These are phyloP conservation scores for Termitomyces sp. DNA, from an alignment of 768 basidiomycete genomes.

Conservation along the genomic window DNA sequence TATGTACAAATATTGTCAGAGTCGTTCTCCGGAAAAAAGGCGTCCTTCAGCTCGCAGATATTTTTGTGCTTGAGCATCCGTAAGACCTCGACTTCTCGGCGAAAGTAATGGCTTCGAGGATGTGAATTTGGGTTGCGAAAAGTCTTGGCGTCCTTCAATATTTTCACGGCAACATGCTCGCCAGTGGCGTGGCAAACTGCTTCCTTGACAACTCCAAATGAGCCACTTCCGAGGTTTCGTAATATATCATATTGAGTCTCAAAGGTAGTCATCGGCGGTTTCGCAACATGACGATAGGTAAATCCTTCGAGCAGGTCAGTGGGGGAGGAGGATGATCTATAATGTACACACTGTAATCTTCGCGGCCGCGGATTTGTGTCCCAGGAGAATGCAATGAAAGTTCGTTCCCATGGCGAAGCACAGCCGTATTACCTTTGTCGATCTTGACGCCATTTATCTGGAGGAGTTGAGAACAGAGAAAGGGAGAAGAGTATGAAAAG, in stretches of 20 bases:
- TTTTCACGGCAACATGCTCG: slow-evolving; percentile 80
- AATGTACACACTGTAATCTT: slow-evolving; percentile 64
- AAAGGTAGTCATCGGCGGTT: slow-evolving; percentile 43
- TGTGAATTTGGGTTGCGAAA: slow-evolving; percentile 8
- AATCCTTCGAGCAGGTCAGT: slow-evolving; percentile 41
- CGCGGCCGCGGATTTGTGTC: slow-evolving; percentile 37
- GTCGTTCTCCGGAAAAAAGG: slow-evolving; percentile 53
- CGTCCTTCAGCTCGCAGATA: slow-evolving; percentile 76
- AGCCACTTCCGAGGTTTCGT: slow-evolving; percentile 77
- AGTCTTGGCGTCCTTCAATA: slow-evolving; percentile 56
- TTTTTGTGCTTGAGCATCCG: slow-evolving; percentile 72
- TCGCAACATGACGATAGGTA: slow-evolving; percentile 62
- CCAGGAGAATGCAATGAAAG: slow-evolving; percentile 69
- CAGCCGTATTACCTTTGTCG: neutral
- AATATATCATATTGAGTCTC: slow-evolving; percentile 62
- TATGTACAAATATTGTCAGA: slow-evolving; percentile 51
- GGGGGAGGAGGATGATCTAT: neutral
- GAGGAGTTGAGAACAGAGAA: neutral
- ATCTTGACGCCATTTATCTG: slow-evolving; percentile 64
- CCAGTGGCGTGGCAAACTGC: slow-evolving; percentile 70
- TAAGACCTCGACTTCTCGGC: slow-evolving; percentile 68
- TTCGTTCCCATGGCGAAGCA: slow-evolving; percentile 77
- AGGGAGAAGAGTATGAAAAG: neutral
- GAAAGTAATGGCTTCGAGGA: neutral
- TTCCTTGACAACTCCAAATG: slow-evolving; percentile 87